phyloP scores from a whole-genome alignment of 1,139 yeast genomes.

The Protomyces inouyei region DNA sequence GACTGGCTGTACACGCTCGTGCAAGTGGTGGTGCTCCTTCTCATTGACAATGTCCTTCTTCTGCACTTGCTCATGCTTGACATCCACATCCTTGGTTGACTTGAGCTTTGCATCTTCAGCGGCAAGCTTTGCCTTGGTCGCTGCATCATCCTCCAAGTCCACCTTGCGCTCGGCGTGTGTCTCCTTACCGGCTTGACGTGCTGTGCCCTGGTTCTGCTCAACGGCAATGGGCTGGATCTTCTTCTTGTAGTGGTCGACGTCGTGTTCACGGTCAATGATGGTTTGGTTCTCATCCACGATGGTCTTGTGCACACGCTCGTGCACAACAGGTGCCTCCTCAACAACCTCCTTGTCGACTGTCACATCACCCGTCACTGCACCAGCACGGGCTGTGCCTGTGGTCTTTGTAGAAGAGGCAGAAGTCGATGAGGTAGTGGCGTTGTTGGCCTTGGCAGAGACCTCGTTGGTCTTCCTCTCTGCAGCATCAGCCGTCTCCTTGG shows the following conservation, averaged over 20 bases:
- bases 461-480: neutral
- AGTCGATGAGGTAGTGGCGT: neutral
- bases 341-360: neutral
- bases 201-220: neutral
- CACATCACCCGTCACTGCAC: neutral
- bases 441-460: neutral
- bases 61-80: neutral
- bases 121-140: neutral
- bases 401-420: neutral
- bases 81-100: neutral
- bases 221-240: constrained; percentile 8
- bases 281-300: constrained; percentile 8
- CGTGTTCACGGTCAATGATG: constrained; percentile 9
- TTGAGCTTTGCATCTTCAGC: neutral
- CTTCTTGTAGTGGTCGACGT: constrained; percentile 11
- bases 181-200: neutral
- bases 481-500: neutral
- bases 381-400: neutral
- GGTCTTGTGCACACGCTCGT: constrained; percentile 5
- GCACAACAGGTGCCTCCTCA: neutral
- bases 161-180: neutral
- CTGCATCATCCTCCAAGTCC: constrained; percentile 1
- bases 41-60: neutral
- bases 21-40: constrained; percentile 4
- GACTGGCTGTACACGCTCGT: constrained; percentile 4